Evolutionary conservation across 164 flowering plant species (phyloP).

Genomic region (Houttuynia cordata): DNA sequence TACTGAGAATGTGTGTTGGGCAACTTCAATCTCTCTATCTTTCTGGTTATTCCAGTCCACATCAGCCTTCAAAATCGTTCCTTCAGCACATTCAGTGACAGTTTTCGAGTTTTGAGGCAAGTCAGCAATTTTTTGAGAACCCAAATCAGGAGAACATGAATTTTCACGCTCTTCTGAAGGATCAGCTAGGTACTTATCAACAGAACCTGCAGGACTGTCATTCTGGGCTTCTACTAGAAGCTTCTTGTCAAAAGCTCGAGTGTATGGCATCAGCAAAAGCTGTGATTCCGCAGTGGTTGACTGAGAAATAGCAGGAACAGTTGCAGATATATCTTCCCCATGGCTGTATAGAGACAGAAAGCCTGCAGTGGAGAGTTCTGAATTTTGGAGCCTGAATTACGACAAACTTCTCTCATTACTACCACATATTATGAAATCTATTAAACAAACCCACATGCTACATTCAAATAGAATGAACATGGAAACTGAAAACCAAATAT

Average conservation of each 20-base stretch:
- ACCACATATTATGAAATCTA: not conserved
- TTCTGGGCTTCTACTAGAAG: conserved; percentile 8
- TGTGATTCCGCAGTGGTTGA: conserved; percentile 1
- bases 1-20: not conserved
- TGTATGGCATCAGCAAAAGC: conserved; percentile 4
- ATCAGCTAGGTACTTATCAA: conserved; percentile 31
- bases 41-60: conserved; percentile 1
- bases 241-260: conserved; percentile 9
- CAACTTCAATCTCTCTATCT: not conserved
- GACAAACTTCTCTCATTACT: not conserved
- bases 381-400: conserved; percentile 17
- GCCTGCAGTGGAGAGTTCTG: conserved; percentile 10
- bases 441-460: not conserved
- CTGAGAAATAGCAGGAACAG: conserved; percentile 6
- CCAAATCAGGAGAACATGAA: conserved; percentile 4
- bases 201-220: conserved; percentile 21
- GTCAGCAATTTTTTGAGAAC: conserved; percentile 12
- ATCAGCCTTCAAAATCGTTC: not conserved
- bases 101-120: conserved; percentile 6
- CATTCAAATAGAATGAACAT: not conserved
- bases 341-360: conserved; percentile 5
- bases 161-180: conserved; percentile 14
- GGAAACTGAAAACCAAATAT: not conserved
- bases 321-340: conserved; percentile 5
- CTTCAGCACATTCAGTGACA: conserved; percentile 8